Percentiles rank a stretch among this genome's conserved stretches.
These are phyloP conservation scores for Fusarium dimerum DNA, from an alignment of 2,329 filamentous ascomycete species.

Conservation along the genomic window DNA sequence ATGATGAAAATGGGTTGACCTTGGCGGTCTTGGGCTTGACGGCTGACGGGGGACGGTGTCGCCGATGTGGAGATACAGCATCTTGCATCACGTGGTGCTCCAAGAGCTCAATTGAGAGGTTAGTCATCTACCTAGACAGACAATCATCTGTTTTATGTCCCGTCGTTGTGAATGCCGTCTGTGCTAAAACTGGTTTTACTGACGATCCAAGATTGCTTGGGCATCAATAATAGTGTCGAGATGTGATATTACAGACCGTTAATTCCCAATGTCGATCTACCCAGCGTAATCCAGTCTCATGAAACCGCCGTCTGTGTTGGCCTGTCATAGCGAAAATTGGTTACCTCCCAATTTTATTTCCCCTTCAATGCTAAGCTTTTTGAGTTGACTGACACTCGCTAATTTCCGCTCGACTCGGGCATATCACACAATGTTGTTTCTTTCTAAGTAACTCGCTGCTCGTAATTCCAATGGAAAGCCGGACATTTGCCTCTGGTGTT, in stretches of 20 bases:
- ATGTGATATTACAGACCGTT: background rate
- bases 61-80: slow-evolving; percentile 1
- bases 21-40: background rate
- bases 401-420: background rate
- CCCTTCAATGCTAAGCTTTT: slow-evolving; percentile 4
- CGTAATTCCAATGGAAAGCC: too few relatives aligned
- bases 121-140: too few relatives aligned
- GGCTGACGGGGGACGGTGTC: background rate
- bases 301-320: background rate
- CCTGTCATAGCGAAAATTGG: slow-evolving; percentile 6
- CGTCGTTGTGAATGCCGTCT: too few relatives aligned
- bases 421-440: too few relatives aligned
- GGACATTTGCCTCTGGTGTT: too few relatives aligned
- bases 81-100: slow-evolving; percentile 5
- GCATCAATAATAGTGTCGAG: too few relatives aligned
- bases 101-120: background rate
- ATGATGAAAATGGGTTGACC: background rate
- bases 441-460: too few relatives aligned
- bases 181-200: background rate
- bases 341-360: slow-evolving; percentile 22
- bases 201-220: background rate
- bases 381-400: background rate
- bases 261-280: background rate
- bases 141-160: too few relatives aligned
- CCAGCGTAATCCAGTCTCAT: background rate